These are phyloP conservation scores for Kwoniella shandongensis DNA, from an alignment of 768 basidiomycete genomes.

Conservation along the genomic window DNA sequence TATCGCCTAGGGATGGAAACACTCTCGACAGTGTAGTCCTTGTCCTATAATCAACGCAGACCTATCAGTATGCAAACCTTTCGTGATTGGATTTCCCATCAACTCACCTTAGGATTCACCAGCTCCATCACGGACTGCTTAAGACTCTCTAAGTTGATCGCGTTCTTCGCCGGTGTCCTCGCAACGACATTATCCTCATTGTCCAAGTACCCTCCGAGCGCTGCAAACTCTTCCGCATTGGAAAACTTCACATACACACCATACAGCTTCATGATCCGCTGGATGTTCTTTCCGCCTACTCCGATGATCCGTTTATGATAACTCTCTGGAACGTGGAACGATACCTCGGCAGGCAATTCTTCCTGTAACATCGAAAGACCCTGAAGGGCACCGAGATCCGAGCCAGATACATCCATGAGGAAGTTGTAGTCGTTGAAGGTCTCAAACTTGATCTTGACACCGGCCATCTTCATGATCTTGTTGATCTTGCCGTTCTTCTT, in stretches of 20 bases:
- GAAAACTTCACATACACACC: constrained; percentile 99
- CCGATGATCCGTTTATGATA: constrained; percentile 99
- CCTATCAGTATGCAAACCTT: background rate
- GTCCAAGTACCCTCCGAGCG: constrained; percentile 89
- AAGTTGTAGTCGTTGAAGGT: constrained; percentile 90
- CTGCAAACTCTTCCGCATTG: constrained; percentile 94
- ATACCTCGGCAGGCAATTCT: constrained; percentile 96
- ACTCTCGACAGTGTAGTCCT: constrained; percentile 92
- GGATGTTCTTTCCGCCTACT: constrained; percentile 94
- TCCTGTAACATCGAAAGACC: constrained; percentile 89
- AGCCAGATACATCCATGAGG: constrained; percentile 84
- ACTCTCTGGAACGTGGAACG: constrained; percentile 95
- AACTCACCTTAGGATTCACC: constrained; percentile 84
- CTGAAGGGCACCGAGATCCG: constrained; percentile 78
- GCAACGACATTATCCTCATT: constrained; percentile 99
- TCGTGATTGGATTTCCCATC: constrained; percentile 3
- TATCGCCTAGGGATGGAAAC: constrained; percentile 91
- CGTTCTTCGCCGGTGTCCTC: constrained; percentile 97
- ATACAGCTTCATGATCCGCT: constrained; percentile 99
- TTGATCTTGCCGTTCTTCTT: constrained; percentile 99
- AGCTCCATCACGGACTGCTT: constrained; percentile 97
- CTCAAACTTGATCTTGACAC: constrained; percentile 98
- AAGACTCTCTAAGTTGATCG: constrained; percentile 87
- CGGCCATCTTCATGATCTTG: constrained; percentile 97
- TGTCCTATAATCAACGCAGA: constrained; percentile 64